These are phyloP conservation scores for Dianthus caryophyllus DNA, from an alignment of 148 eudicot species.

Conservation along the genomic window DNA sequence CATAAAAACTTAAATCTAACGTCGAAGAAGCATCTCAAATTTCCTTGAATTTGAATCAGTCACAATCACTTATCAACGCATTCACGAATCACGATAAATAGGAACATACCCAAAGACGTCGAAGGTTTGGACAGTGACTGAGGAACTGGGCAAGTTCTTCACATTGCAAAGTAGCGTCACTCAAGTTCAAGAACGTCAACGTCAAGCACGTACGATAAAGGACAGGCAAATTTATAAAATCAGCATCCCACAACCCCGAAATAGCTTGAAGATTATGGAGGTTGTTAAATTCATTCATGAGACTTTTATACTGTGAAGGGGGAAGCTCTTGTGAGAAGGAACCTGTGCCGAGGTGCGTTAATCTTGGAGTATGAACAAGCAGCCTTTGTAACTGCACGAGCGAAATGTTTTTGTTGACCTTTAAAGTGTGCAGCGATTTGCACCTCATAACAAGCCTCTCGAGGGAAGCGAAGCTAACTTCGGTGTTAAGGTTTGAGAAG, in stretches of 20 bases:
- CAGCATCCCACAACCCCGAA: slow-evolving; percentile 68
- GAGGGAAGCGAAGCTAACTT: slow-evolving; percentile 60
- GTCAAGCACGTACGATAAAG: slow-evolving; percentile 53
- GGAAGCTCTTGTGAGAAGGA: slow-evolving; percentile 59
- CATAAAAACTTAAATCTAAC: not conserved
- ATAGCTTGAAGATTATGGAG: slow-evolving; percentile 46
- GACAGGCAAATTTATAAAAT: slow-evolving; percentile 41
- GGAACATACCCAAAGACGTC: slow-evolving; percentile 71
- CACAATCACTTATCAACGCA: too few species aligned
- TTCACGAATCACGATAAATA: not conserved
- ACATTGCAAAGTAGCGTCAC: slow-evolving; percentile 45
- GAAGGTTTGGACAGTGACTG: slow-evolving; percentile 56
- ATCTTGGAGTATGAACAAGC: slow-evolving; percentile 52
- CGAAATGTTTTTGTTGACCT: slow-evolving; percentile 52
- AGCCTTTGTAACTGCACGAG: slow-evolving; percentile 56
- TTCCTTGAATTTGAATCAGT: too few species aligned
- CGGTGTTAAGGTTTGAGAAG: slow-evolving; percentile 50
- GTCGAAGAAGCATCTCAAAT: not conserved
- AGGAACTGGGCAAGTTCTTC: slow-evolving; percentile 60
- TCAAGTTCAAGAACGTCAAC: slow-evolving; percentile 66
- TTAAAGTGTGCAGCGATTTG: slow-evolving; percentile 55
- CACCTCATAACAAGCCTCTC: slow-evolving; percentile 60
- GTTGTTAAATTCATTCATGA: slow-evolving; percentile 42
- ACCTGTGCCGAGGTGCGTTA: slow-evolving; percentile 72
- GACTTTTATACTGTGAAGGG: slow-evolving; percentile 33